These are phyloP conservation scores for Coemansia reversa DNA, from an alignment of 192 early-diverging fungal species.

Conservation along the genomic window DNA sequence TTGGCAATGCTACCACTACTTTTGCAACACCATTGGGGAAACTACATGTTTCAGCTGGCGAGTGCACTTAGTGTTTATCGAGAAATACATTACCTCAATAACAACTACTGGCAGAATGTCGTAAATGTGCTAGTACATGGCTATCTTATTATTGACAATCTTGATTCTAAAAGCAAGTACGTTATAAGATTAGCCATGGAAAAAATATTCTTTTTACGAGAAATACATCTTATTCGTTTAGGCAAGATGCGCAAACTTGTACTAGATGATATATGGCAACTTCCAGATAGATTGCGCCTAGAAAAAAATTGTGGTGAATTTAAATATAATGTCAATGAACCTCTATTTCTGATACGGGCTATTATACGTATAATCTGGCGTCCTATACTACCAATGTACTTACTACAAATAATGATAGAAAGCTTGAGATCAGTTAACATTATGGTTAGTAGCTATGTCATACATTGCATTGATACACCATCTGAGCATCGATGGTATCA, in stretches of 20 bases:
- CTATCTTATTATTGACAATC: no score
- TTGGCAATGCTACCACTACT: no score
- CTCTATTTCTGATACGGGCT: no score
- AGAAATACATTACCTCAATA: no score
- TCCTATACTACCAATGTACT: slow-evolving; percentile 35
- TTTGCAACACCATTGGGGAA: no score
- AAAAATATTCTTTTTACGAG: background rate
- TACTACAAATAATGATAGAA: slow-evolving; percentile 9
- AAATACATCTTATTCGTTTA: slow-evolving; percentile 19
- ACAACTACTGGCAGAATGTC: no score
- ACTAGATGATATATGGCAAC: slow-evolving; percentile 15
- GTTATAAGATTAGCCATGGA: no score
- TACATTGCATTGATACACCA: slow-evolving; percentile 31
- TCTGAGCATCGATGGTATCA: slow-evolving; percentile 23
- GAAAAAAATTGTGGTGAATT: slow-evolving; percentile 20
- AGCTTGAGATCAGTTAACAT: background rate
- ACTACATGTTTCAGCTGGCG: no score
- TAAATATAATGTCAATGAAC: slow-evolving; percentile 24
- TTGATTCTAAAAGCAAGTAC: no score
- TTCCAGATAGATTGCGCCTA: slow-evolving; percentile 16
- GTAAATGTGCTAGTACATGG: no score
- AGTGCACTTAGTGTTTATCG: no score
- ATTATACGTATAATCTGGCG: slow-evolving; percentile 43
- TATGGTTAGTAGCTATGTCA: slow-evolving; percentile 8
- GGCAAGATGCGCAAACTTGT: slow-evolving; percentile 19